Percentiles rank a stretch among this genome's conserved stretches.
phyloP scores from a whole-genome alignment of 805 yeast genomes.

The Pichia heedii region DNA sequence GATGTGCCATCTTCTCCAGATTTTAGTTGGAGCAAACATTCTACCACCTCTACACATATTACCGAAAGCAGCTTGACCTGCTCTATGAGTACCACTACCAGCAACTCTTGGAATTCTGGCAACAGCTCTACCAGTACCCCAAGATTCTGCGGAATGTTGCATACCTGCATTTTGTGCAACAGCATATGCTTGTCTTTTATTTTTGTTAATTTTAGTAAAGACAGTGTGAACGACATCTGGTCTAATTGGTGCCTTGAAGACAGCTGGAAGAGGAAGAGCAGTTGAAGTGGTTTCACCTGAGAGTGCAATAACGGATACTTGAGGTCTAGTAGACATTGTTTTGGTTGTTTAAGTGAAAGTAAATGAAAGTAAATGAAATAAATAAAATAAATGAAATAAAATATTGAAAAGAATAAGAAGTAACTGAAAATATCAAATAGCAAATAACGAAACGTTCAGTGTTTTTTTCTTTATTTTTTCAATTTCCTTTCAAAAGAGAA shows the following conservation, averaged over 20 bases:
- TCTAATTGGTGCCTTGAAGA: slow-evolving; percentile 99
- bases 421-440: too few species aligned
- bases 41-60: slow-evolving; percentile 99
- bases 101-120: slow-evolving; percentile 99
- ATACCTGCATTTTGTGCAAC: slow-evolving; percentile 99
- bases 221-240: slow-evolving; percentile 99
- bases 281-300: slow-evolving; percentile 80
- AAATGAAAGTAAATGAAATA: not conserved
- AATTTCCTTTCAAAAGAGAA: too few species aligned
- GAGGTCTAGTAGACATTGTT: slow-evolving; percentile 61
- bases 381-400: too few species aligned
- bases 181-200: slow-evolving; percentile 99
- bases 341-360: slow-evolving; percentile 2
- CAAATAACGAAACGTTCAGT: not conserved
- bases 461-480: not conserved
- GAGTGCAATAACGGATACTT: slow-evolving; percentile 83
- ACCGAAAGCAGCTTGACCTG: slow-evolving; percentile 99
- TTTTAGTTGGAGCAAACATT: slow-evolving; percentile 99
- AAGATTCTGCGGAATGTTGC: slow-evolving; percentile 99
- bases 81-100: slow-evolving; percentile 99
- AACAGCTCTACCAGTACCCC: slow-evolving; percentile 99
- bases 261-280: slow-evolving; percentile 93
- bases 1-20: slow-evolving; percentile 99
- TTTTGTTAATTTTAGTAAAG: slow-evolving; percentile 97
- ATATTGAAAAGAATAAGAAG: too few species aligned